Percentiles rank a stretch among this genome's conserved stretches.
Evolutionary conservation across 2,329 filamentous ascomycete species (phyloP).

Genomic region (Colletotrichum gigasporum): DNA sequence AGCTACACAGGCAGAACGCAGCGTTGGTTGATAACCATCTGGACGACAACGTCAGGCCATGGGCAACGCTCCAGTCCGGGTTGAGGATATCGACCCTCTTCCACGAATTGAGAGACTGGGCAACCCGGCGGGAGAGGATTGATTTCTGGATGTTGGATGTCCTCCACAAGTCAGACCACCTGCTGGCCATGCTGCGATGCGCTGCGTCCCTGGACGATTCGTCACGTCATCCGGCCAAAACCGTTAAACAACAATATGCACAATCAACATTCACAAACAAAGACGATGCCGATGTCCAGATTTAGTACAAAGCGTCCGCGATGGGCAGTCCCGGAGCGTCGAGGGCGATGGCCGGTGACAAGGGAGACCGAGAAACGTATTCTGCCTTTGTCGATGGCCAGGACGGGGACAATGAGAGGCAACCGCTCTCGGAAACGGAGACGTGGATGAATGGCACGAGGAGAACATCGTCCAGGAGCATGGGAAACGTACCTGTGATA

Average conservation of each 20-base stretch:
- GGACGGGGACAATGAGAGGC: background rate
- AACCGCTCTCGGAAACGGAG: background rate
- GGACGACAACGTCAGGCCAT: too few species aligned
- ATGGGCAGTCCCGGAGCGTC: too few species aligned
- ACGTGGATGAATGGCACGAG: background rate
- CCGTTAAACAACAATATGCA: background rate
- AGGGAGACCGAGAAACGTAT: background rate
- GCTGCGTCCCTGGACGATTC: too few species aligned
- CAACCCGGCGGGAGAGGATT: background rate
- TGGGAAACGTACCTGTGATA: background rate
- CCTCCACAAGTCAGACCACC: background rate
- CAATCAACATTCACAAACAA: background rate
- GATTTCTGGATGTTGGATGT: background rate
- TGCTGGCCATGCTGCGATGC: background rate
- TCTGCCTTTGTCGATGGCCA: background rate
- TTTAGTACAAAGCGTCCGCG: background rate
- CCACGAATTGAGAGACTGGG: background rate
- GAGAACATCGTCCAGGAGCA: background rate
- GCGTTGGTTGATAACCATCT: too few species aligned
- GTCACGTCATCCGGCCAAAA: too few species aligned
- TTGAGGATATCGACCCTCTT: background rate
- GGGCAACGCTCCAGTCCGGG: background rate
- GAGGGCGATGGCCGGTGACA: too few species aligned
- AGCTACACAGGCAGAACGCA: too few species aligned
- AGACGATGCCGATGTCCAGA: background rate